These are phyloP conservation scores for Camellia oleifera DNA, from an alignment of 179 eudicot species.

Conservation along the genomic window DNA sequence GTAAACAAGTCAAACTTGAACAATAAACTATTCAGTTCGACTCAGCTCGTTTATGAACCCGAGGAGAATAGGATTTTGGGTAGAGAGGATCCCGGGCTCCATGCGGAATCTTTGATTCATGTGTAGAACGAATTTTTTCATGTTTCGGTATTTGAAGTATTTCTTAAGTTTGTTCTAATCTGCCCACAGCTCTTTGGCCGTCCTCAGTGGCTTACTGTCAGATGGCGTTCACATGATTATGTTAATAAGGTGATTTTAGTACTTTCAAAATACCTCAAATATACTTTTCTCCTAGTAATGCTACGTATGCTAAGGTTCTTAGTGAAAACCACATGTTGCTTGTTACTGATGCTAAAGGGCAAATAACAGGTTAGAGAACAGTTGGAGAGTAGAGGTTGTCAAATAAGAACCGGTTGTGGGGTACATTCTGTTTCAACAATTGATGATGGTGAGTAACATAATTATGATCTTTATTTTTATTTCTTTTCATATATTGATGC, in stretches of 20 bases:
- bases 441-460: conserved; percentile 49
- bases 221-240: conserved; percentile 78
- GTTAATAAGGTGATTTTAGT: conserved; percentile 56
- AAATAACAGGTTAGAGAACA: conserved; percentile 49
- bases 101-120: background rate
- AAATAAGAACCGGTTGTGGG: conserved; percentile 50
- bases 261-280: background rate
- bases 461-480: background rate
- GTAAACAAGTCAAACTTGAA: too few species aligned
- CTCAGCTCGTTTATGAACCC: too few species aligned
- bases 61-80: too few species aligned
- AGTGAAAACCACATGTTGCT: background rate
- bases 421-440: conserved; percentile 48
- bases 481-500: too few species aligned
- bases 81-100: background rate
- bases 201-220: conserved; percentile 95
- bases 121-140: background rate
- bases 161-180: background rate
- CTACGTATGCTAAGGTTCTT: too few species aligned
- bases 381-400: conserved; percentile 56
- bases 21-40: too few species aligned
- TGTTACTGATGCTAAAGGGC: conserved; percentile 11
- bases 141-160: background rate
- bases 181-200: conserved; percentile 73
- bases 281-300: too few species aligned